Evolutionary conservation across 495 filamentous ascomycete species (phyloP), one percentile per base, ranked within the genome.

Genomic region (Lasiosphaeris hirsuta): DNA sequence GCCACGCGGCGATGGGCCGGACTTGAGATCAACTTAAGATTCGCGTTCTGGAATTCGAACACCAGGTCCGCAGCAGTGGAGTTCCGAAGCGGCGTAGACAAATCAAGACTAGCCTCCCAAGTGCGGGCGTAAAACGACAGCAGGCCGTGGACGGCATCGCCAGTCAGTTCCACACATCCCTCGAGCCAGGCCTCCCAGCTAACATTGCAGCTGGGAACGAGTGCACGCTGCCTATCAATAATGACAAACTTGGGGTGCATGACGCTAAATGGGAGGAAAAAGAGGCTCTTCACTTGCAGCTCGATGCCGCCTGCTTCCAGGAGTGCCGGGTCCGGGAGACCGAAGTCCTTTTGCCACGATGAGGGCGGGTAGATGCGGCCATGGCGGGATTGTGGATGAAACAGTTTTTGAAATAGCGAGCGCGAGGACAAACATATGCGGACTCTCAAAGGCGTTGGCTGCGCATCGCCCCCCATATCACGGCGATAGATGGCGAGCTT

Each of bases 111-210:
- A 14, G 18, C 58, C 51, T 69, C 73, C 80, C 88, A 89, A 81
- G 58, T 87, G 76, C 8, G 69, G 44, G 33, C 54, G 72, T 85
- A 89, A 60, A 89, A 90, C 3, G 71, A 59, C 18, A 86, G 40
- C 13, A 90, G 75, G n/a, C 75, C 64, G 11, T 48, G 46, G 5
- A 86, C 79, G 0, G 83, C 73, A 0, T 75, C 72, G 1, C 88
- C 88, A 5, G 69, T 73, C 18, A 90, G 61, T 42, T 81, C 77
- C 7, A 88, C 69, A 52, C 83, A 87, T 2, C 85, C 84, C 68
- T 90, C 88, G 30, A 90, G 78, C 88, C 88, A 92, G 11, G 77
- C 59, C 65, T 90, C 88, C 84, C 84, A 89, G 62, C 86, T 89
- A 1, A 92, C 80, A 65, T 92, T 92, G 62, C 84, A 86, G 61